These are phyloP conservation scores for Globisporangium viniferum DNA, from an alignment of 352 stramenopile genomes.

Conservation along the genomic window DNA sequence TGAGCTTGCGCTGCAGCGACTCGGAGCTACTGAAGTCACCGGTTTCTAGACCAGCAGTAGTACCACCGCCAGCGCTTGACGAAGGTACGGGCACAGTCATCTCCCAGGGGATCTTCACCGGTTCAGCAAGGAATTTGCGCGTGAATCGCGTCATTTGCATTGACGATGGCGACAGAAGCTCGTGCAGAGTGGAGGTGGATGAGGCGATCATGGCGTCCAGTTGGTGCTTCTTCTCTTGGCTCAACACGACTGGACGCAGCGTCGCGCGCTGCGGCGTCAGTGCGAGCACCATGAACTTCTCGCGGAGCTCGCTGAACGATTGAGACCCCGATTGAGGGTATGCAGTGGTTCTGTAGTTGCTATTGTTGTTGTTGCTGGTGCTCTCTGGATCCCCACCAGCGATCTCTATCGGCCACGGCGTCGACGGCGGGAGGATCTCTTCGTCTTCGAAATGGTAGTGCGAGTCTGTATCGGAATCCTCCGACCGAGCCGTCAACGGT, in stretches of 20 bases:
- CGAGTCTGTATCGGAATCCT: slow-evolving; percentile 49
- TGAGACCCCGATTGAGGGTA: slow-evolving; percentile 6
- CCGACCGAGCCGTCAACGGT: slow-evolving; percentile 35
- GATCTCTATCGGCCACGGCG: slow-evolving; percentile 33
- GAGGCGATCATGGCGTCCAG: slow-evolving; percentile 6
- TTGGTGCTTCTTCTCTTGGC: slow-evolving; percentile 12
- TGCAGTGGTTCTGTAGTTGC: background rate
- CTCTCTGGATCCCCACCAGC: background rate
- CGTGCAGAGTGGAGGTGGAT: slow-evolving; percentile 6
- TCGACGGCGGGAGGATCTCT: slow-evolving; percentile 47
- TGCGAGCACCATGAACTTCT: slow-evolving; percentile 19
- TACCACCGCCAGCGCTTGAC: background rate
- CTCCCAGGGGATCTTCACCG: slow-evolving; percentile 67
- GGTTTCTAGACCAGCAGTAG: slow-evolving; percentile 9
- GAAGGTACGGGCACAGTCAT: slow-evolving; percentile 47
- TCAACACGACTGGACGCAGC: slow-evolving; percentile 15
- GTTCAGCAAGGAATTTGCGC: slow-evolving; percentile 36
- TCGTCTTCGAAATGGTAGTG: slow-evolving; percentile 64
- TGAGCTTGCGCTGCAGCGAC: slow-evolving; percentile 54
- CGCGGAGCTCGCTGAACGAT: slow-evolving; percentile 25
- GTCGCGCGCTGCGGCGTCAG: slow-evolving; percentile 19
- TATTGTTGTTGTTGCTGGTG: slow-evolving; percentile 4
- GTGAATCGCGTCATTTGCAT: slow-evolving; percentile 35
- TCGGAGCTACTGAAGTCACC: slow-evolving; percentile 12
- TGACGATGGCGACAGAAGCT: slow-evolving; percentile 9